Evolutionary conservation across 345 rosid species (phyloP), one percentile per base, ranked within the genome.

Genomic region (Lenwebbia sp.): DNA sequence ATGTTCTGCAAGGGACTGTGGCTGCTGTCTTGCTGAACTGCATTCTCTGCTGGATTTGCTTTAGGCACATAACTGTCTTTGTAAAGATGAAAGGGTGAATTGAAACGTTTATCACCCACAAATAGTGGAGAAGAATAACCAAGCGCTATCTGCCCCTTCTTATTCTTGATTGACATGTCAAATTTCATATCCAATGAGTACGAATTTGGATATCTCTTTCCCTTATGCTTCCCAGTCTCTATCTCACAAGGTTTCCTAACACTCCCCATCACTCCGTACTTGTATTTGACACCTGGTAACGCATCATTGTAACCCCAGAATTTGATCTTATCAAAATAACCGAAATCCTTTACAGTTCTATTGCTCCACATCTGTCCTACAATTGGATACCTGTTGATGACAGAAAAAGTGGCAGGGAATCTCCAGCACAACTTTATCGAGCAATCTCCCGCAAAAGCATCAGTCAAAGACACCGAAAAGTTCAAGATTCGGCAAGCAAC

Each of bases 131-230:
- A 28, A 13, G 92, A 91, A 85, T 86, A 88, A 47, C 97, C 98
- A 83, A 84, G 75, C 21, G 90, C 89, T 70, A 47, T 82, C 55
- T 88, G 89, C 87, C 92, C 93, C 87, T 88, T 89, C 82, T 86
- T 86, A 91, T 88, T 88, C 88, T 53, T 92, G 55, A 93, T 87
- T 33, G 87, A 89, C 91, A 95, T 89, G 44, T 89, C 89, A 89
- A 96, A 94, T 86, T 87, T 92, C 97, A 97, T 94, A 89, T 96
- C 99, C 2, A 86, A 56, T 9, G 98, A 92, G 86, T 90, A 81
- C 30, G 88, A 89, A 87, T 86, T 86, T 40, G 98, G 98, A 85
- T 94, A 96, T 92, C 76, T 95, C 92, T 87, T 90, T 91, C 86
- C 44, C 89, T 85, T 89, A 90, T 51, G 83, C 87, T 58, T 4